Percentiles rank a stretch among this genome's conserved stretches.
phyloP scores from a whole-genome alignment of 352 stramenopile species.

The Phytophthora fragariae region DNA sequence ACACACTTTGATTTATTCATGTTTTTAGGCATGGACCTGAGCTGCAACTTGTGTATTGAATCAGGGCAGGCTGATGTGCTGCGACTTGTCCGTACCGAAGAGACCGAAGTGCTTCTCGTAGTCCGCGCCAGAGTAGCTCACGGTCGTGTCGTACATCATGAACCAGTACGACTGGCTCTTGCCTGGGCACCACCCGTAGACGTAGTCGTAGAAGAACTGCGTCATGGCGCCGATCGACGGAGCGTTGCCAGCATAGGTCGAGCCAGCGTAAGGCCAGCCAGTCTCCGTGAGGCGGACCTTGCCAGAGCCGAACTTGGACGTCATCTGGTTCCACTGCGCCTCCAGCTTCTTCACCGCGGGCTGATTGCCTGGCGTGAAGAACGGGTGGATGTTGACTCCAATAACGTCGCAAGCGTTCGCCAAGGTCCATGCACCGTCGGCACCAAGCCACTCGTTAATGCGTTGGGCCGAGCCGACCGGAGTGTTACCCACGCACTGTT shows the following conservation, averaged over 20 bases:
- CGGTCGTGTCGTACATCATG: conserved; percentile 67
- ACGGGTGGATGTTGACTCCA: conserved; percentile 46
- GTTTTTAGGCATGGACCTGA: background rate
- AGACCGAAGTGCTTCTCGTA: conserved; percentile 72
- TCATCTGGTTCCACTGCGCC: conserved; percentile 54
- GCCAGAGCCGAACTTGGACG: conserved; percentile 40
- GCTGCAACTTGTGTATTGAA: background rate
- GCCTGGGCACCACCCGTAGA: conserved; percentile 33
- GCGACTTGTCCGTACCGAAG: conserved; percentile 46
- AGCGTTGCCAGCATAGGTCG: conserved; percentile 39
- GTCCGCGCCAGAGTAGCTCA: conserved; percentile 49
- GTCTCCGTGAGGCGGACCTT: conserved; percentile 63
- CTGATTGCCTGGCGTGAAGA: conserved; percentile 57
- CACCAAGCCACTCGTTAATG: conserved; percentile 65
- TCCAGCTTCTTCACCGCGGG: conserved; percentile 57
- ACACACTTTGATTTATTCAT: background rate
- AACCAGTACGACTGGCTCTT: conserved; percentile 57
- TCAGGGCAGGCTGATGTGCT: conserved; percentile 50
- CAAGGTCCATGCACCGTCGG: conserved; percentile 38
- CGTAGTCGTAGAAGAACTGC: conserved; percentile 55
- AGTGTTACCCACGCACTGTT: conserved; percentile 53
- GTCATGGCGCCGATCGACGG: conserved; percentile 48
- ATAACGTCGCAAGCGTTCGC: conserved; percentile 44
- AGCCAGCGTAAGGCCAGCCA: conserved; percentile 58
- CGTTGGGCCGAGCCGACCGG: conserved; percentile 71